Base-by-base conservation (phyloP, 169 alveolate species). In the Miamiensis avidus region DNA sequence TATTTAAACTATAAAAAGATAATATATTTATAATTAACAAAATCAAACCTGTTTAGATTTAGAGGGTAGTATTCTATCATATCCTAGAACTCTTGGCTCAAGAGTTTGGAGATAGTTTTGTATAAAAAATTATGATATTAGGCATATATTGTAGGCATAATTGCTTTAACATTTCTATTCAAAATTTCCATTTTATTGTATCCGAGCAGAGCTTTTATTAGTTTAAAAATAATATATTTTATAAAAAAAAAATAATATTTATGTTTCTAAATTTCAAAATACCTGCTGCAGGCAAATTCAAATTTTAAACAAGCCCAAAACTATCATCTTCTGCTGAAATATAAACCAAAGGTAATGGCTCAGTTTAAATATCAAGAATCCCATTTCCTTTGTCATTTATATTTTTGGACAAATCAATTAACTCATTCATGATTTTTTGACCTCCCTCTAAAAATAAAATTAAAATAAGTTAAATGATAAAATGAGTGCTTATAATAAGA, bases 141-240 rank as follows among this genome's bases (percentile, higher is more conserved):
- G 15, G 90, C 83, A 81, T 86, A 86, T 82, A 86, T 81, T 31
- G 49, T 27, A 6, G 90, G 90, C 90, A 86, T 86, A n/a, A 86
- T 28, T 34, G 65, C 84, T 64, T 79, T 79, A 27, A 79, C 84
- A 65, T 79, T 79, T 28, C 84, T 65, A 79, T 79, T 79, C 29
- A 79, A 30, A 29, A 79, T 64, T 79, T 79, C 84, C 75, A 79
- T 79, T 79, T 79, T 79, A 65, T 64, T 79, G 64, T 79, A 79
- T 16, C 84, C 75, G 29, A 79, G 65, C 30, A 49, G 20, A 49
- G 69, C 69, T 49, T 11, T 49, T 49, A 11, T 49, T 49, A 49
- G 20, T 49, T n/a, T n/a, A n/a, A n/a, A n/a, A n/a, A n/a, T n/a
- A n/a, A n/a, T n/a, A n/a, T n/a, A n/a, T n/a, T n/a, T n/a, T n/a